These are phyloP conservation scores for Corylus heterophylla DNA, from an alignment of 306 rosid species.

Conservation along the genomic window DNA sequence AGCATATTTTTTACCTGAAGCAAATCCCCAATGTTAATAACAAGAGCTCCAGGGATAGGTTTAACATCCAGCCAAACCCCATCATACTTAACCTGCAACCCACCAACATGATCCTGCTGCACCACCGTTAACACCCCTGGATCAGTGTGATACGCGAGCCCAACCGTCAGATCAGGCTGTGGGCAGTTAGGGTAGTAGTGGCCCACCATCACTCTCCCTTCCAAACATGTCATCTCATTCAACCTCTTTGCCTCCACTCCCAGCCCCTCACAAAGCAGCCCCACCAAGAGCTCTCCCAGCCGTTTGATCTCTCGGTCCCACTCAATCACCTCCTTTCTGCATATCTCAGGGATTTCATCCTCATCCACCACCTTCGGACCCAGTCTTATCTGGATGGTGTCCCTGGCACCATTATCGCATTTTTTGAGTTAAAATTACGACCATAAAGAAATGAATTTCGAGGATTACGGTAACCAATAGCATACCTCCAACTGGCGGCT, in stretches of 20 bases:
- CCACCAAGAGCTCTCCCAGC: slow-evolving; percentile 40
- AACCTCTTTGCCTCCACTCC: slow-evolving; percentile 40
- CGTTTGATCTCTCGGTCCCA: slow-evolving; percentile 53
- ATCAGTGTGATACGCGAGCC: slow-evolving; percentile 72
- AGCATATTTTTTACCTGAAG: slow-evolving; percentile 55
- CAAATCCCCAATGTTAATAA: slow-evolving; percentile 75
- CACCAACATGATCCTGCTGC: slow-evolving; percentile 78
- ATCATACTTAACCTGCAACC: slow-evolving; percentile 63
- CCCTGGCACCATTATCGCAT: background rate
- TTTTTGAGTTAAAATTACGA: background rate
- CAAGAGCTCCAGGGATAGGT: slow-evolving; percentile 69
- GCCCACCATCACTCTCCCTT: slow-evolving; percentile 40
- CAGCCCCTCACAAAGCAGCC: slow-evolving; percentile 47
- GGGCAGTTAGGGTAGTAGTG: slow-evolving; percentile 61
- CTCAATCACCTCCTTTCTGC: slow-evolving; percentile 42
- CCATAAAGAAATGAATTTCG: background rate
- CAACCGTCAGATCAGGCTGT: slow-evolving; percentile 59
- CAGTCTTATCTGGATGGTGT: slow-evolving; percentile 27
- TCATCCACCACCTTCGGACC: slow-evolving; percentile 31
- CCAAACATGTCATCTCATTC: slow-evolving; percentile 22
- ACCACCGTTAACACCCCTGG: slow-evolving; percentile 66
- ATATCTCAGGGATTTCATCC: slow-evolving; percentile 51
- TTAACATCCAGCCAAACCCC: slow-evolving; percentile 71
- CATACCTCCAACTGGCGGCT: slow-evolving; percentile 69
- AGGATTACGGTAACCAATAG: background rate